Evolutionary conservation across 2,329 filamentous ascomycete genomes (phyloP), one percentile per base, ranked within the genome.

Genomic region (Epichloe aotearoae): DNA sequence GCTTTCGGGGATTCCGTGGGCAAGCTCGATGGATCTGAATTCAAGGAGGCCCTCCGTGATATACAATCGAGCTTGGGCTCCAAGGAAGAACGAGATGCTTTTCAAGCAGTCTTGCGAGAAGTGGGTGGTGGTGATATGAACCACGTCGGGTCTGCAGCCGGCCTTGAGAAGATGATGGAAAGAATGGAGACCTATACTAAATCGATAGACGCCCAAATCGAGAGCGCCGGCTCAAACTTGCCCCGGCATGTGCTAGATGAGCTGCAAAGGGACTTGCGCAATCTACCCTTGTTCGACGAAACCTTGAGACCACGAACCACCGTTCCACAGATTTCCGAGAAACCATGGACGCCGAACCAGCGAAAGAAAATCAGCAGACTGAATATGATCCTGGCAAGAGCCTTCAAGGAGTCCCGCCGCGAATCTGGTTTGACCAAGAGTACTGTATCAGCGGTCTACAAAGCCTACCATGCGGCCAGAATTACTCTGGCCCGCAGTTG

Each of bases 391-490:
- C 53, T 72, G 5, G 54, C 58, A 0, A 59, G 59, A 8, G 60
- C 64, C 11, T 57, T 57, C 10, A 59, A 59, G 26, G 57, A 68
- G 23, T 49, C 63, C 41, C 57, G 58, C n/a, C 59, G 61, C 19
- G 57, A 58, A 7, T 36, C 56, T 6, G 60, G 58, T 6, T 47
- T 66, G 8, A 63, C 60, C n/a, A 57, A 58, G 37, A 68, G 63
- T 54, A 66, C 65, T 3, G 63, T 73, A 19, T 62, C 61, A 26
- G 61, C 64, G 1, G 64, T 70, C 4, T 81, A 77, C 71, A 73
- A 71, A 53, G 65, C 66, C 11, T 81, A 81, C 58, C 69, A 70
- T 45, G 64, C 66, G 0, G 72, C 73, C 3, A 67, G 74, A 11
- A 63, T 64, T 14, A 61, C 65, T 6, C 64, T 82, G 41, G 64